Base-by-base conservation (phyloP, 305 asterid species). In the Solanum chacoense region DNA sequence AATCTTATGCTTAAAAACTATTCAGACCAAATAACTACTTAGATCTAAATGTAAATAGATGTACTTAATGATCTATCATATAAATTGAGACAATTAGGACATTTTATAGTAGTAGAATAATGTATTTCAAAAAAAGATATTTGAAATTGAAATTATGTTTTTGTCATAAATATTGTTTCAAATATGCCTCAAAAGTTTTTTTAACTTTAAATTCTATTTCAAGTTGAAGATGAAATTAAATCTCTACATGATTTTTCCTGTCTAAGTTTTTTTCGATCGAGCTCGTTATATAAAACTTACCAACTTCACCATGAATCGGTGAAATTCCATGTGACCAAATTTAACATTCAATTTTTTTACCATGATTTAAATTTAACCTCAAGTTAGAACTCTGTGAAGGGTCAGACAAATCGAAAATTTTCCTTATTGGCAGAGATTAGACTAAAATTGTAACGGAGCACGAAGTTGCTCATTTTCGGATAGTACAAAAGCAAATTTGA, bases 11-110 rank as follows among this genome's bases (percentile, higher is more conserved):
- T 13, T 16, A 50, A 50, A 16, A 50, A 6, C 22, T 16, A 50
- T 50, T 16, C 65, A 50, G 2, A 50, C 22, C n/a, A 50, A 50
- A 50, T 16, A 50, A 6, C 0, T 50, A 16, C 22, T 50, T 50
- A 50, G 0, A 50, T 50, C 0, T 50, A 0, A 50, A 50, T 50
- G 22, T 50, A 50, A 50, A 50, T 14, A 50, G 0, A 50, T 50
- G 0, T 0, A 50, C n/a, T 14, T 45, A 45, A 42, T 42, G 18
- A 42, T 42, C 55, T 42, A 40, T 29, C 11, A 55, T 7, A 55
- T 55, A 18, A 55, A 55, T 55, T 18, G 67, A 55, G 24, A 3
- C n/a, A 55, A 55, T 55, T 55, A 55, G 3, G 24, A 55, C 10
- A 55, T 50, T 18, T 0, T 16, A 50, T 50, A 50, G 4, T 50